Base-by-base conservation (phyloP, 306 rosid species). In the Sechiopsis laciniata region DNA sequence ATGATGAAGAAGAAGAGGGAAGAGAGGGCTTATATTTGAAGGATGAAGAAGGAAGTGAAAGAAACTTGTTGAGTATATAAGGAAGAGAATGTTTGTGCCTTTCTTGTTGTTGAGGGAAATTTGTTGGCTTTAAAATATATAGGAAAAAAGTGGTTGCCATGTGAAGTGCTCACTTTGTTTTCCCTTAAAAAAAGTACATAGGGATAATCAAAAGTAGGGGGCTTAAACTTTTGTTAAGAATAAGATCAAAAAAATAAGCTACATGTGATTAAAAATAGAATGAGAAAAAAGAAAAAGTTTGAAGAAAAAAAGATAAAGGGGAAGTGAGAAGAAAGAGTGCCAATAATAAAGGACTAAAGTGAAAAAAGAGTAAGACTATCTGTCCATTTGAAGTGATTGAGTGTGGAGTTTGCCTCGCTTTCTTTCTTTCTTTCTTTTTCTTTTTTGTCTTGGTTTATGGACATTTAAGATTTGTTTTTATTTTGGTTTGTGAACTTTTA, bases 51-150 rank as follows among this genome's bases (percentile, higher is more conserved):
- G 55, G 16, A 64, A n/a, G 32, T 50, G 58, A 0, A 69, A 24
- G 74, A 48, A n/a, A 48, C 0, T 20, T 32, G 83, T 51, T 56
- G 74, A 82, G 76, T 84, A 78, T 83, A 80, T 78, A 80, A 74
- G 77, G 83, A 81, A 74, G 78, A 79, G 60, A 75, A 69, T 84
- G 71, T 84, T 87, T 86, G 96, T 91, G 87, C 97, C 83, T 91
- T 91, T 89, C 97, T 89, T 91, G 94, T 81, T 75, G 80, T 88
- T 76, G 96, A 91, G 96, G 97, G 89, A 88, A 89, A 83, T 20
- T 40, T 84, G 12, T 91, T 90, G 88, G 86, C 84, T 81, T 83
- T 78, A 73, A 67, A 61, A 69, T 78, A 64, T 52, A 37, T 16
- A 3, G 3, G 40, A 32, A 16, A 0, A 16, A 61, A 83, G 83